Evolutionary conservation across 352 stramenopile genomes (phyloP).

Genomic region (Hyaloperonospora arabidopsidis): DNA sequence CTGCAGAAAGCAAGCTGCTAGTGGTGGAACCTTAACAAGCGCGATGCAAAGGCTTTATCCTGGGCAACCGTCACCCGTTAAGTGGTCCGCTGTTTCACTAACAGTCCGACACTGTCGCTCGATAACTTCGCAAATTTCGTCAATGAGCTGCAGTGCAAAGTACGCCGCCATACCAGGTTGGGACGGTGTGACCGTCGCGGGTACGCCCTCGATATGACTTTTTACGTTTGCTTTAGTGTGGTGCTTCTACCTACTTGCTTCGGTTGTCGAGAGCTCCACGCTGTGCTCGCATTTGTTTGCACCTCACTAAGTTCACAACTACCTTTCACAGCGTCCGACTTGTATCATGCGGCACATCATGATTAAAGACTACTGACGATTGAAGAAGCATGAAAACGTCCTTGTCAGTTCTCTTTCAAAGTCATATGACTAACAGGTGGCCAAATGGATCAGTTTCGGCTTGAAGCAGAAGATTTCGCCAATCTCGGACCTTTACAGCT

Average conservation of each 20-base stretch:
- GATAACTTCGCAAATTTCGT: constrained; percentile 22
- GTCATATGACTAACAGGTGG: too few species aligned
- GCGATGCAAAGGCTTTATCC: too few species aligned
- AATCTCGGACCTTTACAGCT: too few species aligned
- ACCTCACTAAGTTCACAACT: constrained; percentile 9
- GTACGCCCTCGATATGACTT: constrained; percentile 85
- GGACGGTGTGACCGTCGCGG: constrained; percentile 41
- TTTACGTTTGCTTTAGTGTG: constrained; percentile 41
- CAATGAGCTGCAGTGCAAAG: constrained; percentile 18
- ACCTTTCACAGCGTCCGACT: constrained; percentile 15
- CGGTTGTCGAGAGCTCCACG: constrained; percentile 5
- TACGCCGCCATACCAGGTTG: too few species aligned
- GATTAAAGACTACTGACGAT: too few species aligned
- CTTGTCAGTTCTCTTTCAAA: too few species aligned
- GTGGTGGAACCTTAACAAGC: too few species aligned
- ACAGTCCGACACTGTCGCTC: too few species aligned
- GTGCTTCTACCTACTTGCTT: constrained; percentile 14
- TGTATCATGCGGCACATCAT: constrained; percentile 51
- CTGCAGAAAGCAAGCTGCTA: too few species aligned
- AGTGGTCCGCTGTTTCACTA: too few species aligned
- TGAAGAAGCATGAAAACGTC: too few species aligned
- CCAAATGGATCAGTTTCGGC: background rate
- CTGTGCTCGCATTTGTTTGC: constrained; percentile 20
- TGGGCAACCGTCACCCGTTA: too few species aligned
- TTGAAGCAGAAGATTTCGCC: background rate